Conservation (phyloP, 139 green algal genomes). For the Chlamydomonas urium region DNA sequence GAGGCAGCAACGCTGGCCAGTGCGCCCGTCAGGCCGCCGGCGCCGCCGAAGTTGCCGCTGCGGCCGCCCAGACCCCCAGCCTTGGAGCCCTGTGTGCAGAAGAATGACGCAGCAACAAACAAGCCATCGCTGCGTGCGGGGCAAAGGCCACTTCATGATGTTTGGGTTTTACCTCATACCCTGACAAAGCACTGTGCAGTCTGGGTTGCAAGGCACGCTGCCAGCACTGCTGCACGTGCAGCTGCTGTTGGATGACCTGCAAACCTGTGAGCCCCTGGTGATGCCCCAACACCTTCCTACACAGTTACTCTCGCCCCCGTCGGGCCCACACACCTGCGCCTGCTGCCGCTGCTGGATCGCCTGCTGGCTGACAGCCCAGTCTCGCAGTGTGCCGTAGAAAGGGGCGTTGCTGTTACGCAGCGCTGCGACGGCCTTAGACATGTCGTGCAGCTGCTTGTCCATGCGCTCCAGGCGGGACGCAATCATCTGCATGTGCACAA, state of each 20-base stretch:
- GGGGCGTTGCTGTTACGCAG: conserved; percentile 1
- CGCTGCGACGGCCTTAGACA: background rate
- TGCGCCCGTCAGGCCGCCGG: no score
- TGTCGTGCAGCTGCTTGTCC: conserved; percentile 17
- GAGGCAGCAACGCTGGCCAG: no score
- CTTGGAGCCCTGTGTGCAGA: no score
- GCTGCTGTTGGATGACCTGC: conserved; percentile 7
- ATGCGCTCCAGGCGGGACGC: conserved; percentile 10
- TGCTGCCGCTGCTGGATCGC: background rate
- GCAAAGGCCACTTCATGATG: background rate
- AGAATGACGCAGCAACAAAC: background rate
- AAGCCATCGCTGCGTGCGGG: background rate
- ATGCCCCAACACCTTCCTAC: background rate
- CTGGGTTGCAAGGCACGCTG: background rate
- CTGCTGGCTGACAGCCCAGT: conserved; percentile 17
- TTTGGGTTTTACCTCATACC: background rate
- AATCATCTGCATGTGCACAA: background rate
- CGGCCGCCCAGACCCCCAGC: no score
- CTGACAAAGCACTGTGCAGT: background rate
- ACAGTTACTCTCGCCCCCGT: background rate
- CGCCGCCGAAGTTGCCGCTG: no score
- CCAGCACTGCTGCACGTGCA: conserved; percentile 11
- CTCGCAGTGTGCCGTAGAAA: conserved; percentile 9
- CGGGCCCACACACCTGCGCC: background rate
- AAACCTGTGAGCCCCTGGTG: background rate